Percentiles rank a stretch among this genome's conserved stretches.
These are phyloP conservation scores for Parafenestella ontariensis DNA, from an alignment of 2,329 filamentous ascomycete species.

Conservation along the genomic window DNA sequence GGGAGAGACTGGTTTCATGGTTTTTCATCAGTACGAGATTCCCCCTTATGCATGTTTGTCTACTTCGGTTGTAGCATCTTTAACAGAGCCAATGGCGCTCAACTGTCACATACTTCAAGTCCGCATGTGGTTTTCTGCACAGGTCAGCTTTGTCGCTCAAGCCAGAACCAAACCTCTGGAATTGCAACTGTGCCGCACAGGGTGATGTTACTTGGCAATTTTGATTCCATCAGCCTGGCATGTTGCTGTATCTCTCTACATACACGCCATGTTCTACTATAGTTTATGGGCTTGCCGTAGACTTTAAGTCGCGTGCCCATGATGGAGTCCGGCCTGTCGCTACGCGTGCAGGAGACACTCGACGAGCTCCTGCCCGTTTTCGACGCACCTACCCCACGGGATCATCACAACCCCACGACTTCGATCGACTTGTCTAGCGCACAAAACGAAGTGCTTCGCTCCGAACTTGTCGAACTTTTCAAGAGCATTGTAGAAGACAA, in stretches of 20 bases:
- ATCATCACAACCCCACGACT: conserved; percentile 15
- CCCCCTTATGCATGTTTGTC: conserved; percentile 18
- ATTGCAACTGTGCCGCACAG: conserved; percentile 16
- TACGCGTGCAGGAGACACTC: conserved; percentile 26
- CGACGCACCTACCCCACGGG: conserved; percentile 13
- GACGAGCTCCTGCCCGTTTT: conserved; percentile 19
- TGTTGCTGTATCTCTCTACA: background rate
- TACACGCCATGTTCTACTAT: background rate
- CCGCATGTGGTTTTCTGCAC: conserved; percentile 7
- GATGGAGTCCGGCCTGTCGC: conserved; percentile 39
- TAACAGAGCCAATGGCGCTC: conserved; percentile 5
- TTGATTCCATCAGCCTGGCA: background rate
- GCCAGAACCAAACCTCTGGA: conserved; percentile 13
- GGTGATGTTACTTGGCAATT: conserved; percentile 5
- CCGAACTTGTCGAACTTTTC: conserved; percentile 37
- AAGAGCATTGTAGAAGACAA: conserved; percentile 34
- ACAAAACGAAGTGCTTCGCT: conserved; percentile 36
- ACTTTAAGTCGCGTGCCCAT: background rate
- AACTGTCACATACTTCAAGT: background rate
- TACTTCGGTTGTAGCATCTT: conserved; percentile 9
- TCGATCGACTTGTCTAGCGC: conserved; percentile 34
- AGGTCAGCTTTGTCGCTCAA: conserved; percentile 5
- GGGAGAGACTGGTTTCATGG: background rate
- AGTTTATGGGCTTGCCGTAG: background rate
- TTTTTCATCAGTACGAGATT: conserved; percentile 22